Evolutionary conservation across 306 rosid genomes (phyloP).

Genomic region (Prunus armeniaca): DNA sequence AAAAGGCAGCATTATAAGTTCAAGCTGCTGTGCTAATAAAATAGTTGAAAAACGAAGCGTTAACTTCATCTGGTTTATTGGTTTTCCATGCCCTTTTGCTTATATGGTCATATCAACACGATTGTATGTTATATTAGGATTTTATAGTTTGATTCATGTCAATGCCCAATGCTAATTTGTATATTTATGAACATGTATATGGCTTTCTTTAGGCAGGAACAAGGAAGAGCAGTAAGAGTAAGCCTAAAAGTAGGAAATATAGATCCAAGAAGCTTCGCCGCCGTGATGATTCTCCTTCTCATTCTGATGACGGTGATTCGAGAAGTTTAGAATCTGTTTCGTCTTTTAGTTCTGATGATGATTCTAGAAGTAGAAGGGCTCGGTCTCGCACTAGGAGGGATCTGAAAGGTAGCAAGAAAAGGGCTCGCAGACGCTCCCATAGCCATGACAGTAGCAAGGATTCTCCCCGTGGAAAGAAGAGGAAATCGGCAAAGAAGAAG

Average conservation of each 20-base stretch:
- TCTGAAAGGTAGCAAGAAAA: slow-evolving; percentile 49
- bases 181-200: slow-evolving; percentile 1
- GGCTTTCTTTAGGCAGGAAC: slow-evolving; percentile 44
- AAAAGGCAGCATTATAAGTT: neutral
- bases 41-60: neutral
- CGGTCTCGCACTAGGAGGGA: slow-evolving; percentile 45
- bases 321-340: slow-evolving; percentile 33
- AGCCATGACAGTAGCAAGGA: slow-evolving; percentile 49
- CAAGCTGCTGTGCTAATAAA: neutral
- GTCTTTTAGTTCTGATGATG: slow-evolving; percentile 57
- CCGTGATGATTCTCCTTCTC: slow-evolving; percentile 44
- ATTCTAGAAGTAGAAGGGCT: slow-evolving; percentile 43
- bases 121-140: neutral
- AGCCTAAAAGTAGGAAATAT: slow-evolving; percentile 38
- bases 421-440: slow-evolving; percentile 37
- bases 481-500: slow-evolving; percentile 51
- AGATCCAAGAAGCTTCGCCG: slow-evolving; percentile 65
- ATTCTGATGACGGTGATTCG: slow-evolving; percentile 49
- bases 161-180: neutral
- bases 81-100: neutral
- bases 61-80: neutral
- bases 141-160: neutral
- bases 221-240: slow-evolving; percentile 45
- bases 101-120: neutral
- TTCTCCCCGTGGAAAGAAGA: slow-evolving; percentile 49